These are phyloP conservation scores for Alnus glutinosa DNA, from an alignment of 306 rosid species.

Conservation along the genomic window DNA sequence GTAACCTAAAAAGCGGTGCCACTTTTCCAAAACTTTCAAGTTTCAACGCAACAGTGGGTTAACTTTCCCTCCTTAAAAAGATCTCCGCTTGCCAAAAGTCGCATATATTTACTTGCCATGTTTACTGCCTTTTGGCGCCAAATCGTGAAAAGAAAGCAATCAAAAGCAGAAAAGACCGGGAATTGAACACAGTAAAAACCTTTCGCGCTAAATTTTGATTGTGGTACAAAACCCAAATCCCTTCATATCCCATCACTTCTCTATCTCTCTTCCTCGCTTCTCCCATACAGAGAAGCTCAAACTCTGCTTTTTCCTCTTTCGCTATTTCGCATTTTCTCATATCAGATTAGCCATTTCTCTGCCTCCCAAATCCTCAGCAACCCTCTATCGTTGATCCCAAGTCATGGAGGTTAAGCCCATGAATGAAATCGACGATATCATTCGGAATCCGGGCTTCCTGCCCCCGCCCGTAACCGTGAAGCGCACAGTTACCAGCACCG, in stretches of 20 bases:
- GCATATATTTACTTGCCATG: neutral
- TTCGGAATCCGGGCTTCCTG: neutral
- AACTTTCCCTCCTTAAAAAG: too few species aligned
- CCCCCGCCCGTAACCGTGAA: conserved; percentile 34
- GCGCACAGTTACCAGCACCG: conserved; percentile 47
- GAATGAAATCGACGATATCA: neutral
- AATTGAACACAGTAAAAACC: conserved; percentile 2
- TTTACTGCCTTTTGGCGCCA: conserved; percentile 15
- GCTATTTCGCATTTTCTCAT: neutral
- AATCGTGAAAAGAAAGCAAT: neutral
- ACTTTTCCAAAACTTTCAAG: too few species aligned
- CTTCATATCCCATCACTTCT: neutral
- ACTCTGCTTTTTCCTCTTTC: neutral
- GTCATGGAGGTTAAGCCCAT: conserved; percentile 22
- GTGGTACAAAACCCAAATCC: neutral
- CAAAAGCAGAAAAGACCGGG: conserved; percentile 14
- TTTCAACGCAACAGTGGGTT: too few species aligned
- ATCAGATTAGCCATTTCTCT: neutral
- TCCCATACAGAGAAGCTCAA: neutral
- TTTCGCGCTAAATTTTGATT: conserved; percentile 41
- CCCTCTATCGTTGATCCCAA: neutral
- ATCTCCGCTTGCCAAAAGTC: too few species aligned
- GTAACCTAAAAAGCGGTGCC: too few species aligned
- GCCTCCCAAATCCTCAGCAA: too few species aligned
- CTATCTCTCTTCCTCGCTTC: neutral